Evolutionary conservation across 495 filamentous ascomycete genomes (phyloP).

Genomic region (Neurospora sp.): DNA sequence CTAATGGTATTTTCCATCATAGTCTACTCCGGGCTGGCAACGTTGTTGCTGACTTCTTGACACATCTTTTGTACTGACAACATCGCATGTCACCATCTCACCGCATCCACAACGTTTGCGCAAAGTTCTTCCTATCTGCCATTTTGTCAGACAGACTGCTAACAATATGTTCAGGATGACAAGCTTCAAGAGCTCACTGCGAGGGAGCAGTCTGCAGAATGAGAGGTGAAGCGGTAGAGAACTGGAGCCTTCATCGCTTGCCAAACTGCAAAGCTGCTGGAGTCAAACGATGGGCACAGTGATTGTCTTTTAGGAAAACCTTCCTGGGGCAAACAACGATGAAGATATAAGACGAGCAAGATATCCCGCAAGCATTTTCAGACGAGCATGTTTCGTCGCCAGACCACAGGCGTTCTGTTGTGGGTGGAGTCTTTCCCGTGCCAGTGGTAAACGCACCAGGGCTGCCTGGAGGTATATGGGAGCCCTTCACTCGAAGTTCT

Average conservation of each 20-base stretch:
- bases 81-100: too few species aligned
- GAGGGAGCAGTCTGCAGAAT: background rate
- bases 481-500: background rate
- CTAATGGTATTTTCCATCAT: background rate
- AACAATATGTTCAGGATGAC: background rate
- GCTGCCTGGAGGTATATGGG: background rate
- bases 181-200: background rate
- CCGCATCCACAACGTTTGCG: background rate
- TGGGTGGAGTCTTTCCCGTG: background rate
- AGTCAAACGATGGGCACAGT: background rate
- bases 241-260: background rate
- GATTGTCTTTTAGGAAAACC: background rate
- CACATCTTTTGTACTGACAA: too few species aligned
- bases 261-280: background rate
- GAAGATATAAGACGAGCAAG: background rate
- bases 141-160: background rate
- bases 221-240: background rate
- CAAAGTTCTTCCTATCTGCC: background rate
- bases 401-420: too few species aligned
- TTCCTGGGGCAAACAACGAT: fast-evolving
- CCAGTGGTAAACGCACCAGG: background rate
- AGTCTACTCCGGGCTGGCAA: too few species aligned
- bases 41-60: too few species aligned
- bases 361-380: background rate
- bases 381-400: background rate